Conservation (phyloP, 108 stramenopile genomes). For the Bacterosira constricta region DNA sequence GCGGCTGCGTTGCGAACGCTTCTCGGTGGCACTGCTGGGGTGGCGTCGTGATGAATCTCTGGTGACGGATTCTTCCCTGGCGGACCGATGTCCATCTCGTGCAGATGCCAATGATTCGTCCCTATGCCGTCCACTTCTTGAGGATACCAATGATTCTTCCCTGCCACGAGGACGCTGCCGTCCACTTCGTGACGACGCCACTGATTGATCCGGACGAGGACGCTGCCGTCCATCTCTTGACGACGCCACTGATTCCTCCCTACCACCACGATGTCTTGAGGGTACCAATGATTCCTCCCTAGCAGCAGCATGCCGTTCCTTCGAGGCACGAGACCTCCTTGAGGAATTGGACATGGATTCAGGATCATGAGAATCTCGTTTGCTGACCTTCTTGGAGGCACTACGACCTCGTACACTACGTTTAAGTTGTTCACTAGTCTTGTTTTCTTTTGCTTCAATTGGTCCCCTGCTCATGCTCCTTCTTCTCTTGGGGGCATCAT, state of each 20-base stretch:
- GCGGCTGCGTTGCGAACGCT: no score
- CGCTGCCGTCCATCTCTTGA: neutral
- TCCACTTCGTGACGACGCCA: slow-evolving; percentile 10
- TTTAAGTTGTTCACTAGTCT: no score
- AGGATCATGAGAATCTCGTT: neutral
- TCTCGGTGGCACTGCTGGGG: no score
- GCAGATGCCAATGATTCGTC: no score
- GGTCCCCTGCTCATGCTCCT: neutral
- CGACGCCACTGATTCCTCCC: slow-evolving; percentile 5
- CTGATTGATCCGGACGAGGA: neutral
- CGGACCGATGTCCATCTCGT: no score
- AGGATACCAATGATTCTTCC: no score
- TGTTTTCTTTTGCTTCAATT: neutral
- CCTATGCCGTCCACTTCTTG: no score
- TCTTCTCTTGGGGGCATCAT: neutral
- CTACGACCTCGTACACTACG: slow-evolving; percentile 5
- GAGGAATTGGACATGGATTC: slow-evolving; percentile 15
- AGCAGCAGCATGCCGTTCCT: neutral
- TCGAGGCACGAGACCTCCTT: neutral
- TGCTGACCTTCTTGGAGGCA: neutral
- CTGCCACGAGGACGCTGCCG: neutral
- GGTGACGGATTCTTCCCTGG: no score
- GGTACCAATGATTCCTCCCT: no score
- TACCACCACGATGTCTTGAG: neutral
- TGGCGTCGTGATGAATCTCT: no score